Evolutionary conservation across 1,139 yeast species (phyloP), one percentile per base, ranked within the genome.

Genomic region (Kluyveromyces marxianus): DNA sequence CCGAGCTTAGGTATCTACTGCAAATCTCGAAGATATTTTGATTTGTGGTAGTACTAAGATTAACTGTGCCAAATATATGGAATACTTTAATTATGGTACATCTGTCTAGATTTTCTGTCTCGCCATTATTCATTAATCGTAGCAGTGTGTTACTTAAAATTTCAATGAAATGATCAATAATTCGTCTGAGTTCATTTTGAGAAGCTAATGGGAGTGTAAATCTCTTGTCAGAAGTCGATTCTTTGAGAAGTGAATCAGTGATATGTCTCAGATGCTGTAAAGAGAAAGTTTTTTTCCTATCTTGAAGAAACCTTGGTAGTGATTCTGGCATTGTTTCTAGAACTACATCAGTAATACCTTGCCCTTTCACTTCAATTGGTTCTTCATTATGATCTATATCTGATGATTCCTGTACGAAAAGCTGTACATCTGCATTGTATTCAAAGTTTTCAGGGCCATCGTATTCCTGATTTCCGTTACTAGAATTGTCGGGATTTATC

Each of bases 11-110:
- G 39, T 57, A 58, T 14, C 50, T 47, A 35, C 54, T 50, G 42
- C 63, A 59, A 21, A 60, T 28, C 21, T 54, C 56, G 39, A 52
- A 61, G 5, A 61, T 37, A 10, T 55, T 58, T 25, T 54, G 53
- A 25, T 51, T 52, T 3, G 55, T 48, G 8, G 54, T 45, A 10
- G 32, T 39, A 4, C 29, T 32, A 14, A 14, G 21, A 6, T 54
- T 32, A 2, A 54, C 26, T 3, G 54, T 36, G 5, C 52, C 50
- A 25, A 48, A 49, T 28, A 47, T 46, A 27, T 44, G 35, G 24
- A 56, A 46, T 8, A 54, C 35, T 6, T 48, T 44, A 7, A 53
- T 35, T 27, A 59, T 47, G 7, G 45, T 48, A 7, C 45, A 48
- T 36, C 50, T 49, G 35, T 52, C 52, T 2, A 53, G 4, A 50